Evolutionary conservation across 164 flowering plant species (phyloP).

Genomic region (Magnolia kwangsiensis): DNA sequence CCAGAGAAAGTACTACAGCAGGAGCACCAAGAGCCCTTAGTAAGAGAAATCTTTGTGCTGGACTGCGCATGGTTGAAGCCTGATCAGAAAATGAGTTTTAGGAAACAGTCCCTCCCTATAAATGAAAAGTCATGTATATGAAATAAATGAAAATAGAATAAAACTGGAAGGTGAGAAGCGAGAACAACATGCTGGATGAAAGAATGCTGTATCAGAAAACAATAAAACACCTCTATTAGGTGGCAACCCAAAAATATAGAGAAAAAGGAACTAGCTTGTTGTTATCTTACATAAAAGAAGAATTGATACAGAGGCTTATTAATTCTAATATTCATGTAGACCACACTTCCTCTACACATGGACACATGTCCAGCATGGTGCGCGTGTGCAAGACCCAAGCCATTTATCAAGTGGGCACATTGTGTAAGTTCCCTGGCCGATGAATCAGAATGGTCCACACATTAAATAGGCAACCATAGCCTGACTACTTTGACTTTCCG

Average conservation of each 20-base stretch:
- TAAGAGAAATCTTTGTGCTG: slow-evolving; percentile 67
- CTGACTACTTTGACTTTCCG: neutral
- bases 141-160: slow-evolving; percentile 7
- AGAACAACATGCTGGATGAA: slow-evolving; percentile 3
- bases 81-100: slow-evolving; percentile 31
- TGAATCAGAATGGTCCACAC: neutral
- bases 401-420: too few relatives aligned
- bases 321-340: neutral
- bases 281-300: neutral
- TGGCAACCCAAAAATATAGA: too few relatives aligned
- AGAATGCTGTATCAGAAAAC: too few relatives aligned
- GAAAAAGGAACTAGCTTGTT: neutral
- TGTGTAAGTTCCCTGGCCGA: neutral
- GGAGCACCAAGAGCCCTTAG: slow-evolving; percentile 92
- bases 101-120: slow-evolving; percentile 16
- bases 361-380: neutral
- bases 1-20: slow-evolving; percentile 81
- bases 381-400: neutral
- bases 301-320: neutral
- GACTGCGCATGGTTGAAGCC: slow-evolving; percentile 73
- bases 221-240: too few relatives aligned
- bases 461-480: neutral
- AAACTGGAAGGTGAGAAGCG: neutral
- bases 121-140: slow-evolving; percentile 8
- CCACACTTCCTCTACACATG: neutral